Evolutionary conservation across 2,329 filamentous ascomycete genomes (phyloP).

Genomic region (Thyridium curvatum): DNA sequence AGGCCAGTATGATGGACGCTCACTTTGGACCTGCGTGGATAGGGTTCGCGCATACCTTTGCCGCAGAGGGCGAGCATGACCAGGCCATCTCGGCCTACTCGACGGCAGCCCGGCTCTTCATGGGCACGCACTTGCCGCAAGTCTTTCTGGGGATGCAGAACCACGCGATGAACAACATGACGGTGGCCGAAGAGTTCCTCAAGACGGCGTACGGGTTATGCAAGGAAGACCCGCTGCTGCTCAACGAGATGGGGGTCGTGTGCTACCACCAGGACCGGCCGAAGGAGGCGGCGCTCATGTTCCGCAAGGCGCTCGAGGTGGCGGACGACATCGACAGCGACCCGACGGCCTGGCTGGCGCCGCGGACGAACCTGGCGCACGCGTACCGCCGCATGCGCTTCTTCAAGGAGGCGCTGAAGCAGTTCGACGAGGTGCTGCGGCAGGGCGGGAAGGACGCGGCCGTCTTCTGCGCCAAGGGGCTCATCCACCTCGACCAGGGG

Average conservation of each 20-base stretch:
- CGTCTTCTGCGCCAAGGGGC: constrained; percentile 75
- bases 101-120: constrained; percentile 88
- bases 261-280: constrained; percentile 85
- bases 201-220: constrained; percentile 81
- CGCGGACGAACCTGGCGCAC: constrained; percentile 84
- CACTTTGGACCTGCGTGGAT: constrained; percentile 98
- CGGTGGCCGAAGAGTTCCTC: constrained; percentile 87
- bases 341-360: constrained; percentile 74
- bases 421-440: constrained; percentile 84
- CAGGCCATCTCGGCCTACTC: constrained; percentile 97
- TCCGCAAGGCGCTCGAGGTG: constrained; percentile 69
- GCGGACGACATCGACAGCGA: constrained; percentile 79
- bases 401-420: constrained; percentile 64
- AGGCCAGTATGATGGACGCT: constrained; percentile 94
- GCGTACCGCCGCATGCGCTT: constrained; percentile 68
- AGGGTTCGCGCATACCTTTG: constrained; percentile 96
- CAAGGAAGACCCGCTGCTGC: constrained; percentile 76
- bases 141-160: constrained; percentile 98
- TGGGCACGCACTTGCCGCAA: constrained; percentile 92
- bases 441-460: constrained; percentile 73
- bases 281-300: constrained; percentile 69
- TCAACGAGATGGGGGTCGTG: constrained; percentile 96
- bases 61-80: constrained; percentile 94
- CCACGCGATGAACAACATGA: constrained; percentile 90
- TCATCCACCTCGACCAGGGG: constrained; percentile 75